phyloP scores from a whole-genome alignment of 2,329 filamentous ascomycete species.

The Colletotrichum zoysiae region DNA sequence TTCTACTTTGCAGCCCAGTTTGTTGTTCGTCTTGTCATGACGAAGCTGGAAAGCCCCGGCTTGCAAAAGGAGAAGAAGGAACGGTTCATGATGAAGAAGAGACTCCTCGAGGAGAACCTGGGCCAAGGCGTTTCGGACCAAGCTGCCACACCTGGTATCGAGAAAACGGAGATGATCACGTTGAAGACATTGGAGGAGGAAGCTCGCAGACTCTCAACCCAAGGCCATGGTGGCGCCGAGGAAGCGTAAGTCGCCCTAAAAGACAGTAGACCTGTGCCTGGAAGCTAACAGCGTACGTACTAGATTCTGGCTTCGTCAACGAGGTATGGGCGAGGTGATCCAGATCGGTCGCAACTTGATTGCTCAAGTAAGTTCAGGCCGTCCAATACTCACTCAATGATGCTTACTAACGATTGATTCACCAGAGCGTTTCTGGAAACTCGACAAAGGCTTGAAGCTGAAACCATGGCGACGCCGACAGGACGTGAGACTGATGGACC shows the following conservation, averaged over 20 bases:
- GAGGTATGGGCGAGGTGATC: constrained; percentile 69
- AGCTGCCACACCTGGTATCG: constrained; percentile 60
- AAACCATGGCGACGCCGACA: not conserved
- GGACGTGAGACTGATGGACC: not conserved
- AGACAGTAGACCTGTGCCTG: not conserved
- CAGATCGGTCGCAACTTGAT: constrained; percentile 68
- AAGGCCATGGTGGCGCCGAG: constrained; percentile 64
- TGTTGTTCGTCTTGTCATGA: constrained; percentile 78
- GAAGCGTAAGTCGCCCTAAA: constrained; percentile 58
- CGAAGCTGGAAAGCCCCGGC: constrained; percentile 86
- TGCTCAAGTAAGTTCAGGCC: constrained; percentile 52
- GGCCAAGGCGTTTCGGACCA: constrained; percentile 67
- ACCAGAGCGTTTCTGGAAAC: constrained; percentile 34
- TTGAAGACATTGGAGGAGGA: constrained; percentile 74
- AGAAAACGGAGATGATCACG: constrained; percentile 73
- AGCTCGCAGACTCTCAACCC: constrained; percentile 63
- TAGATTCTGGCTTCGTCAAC: constrained; percentile 74
- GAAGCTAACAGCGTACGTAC: constrained; percentile 1
- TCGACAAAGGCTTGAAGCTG: constrained; percentile 31
- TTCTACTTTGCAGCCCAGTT: constrained; percentile 85
- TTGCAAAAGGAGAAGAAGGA: constrained; percentile 87
- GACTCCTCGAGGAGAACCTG: constrained; percentile 80
- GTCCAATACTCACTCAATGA: too few relatives aligned
- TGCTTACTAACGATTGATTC: not conserved
- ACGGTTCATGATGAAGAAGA: constrained; percentile 83